Conservation (phyloP, 2,329 filamentous ascomycete species). For the Huntiella decipiens region DNA sequence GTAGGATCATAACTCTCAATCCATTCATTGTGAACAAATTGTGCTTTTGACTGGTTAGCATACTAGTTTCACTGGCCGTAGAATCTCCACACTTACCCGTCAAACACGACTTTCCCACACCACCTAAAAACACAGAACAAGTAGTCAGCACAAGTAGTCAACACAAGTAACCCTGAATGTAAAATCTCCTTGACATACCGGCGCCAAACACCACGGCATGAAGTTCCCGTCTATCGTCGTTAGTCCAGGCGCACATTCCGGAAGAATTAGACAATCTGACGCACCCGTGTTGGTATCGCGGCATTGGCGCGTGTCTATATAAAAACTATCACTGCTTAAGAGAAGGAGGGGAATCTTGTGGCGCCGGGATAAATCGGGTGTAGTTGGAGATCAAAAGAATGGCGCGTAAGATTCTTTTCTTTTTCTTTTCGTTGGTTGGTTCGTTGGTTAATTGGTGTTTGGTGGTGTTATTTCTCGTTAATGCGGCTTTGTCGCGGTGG, state of each 20-base stretch:
- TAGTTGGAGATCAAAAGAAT: background rate
- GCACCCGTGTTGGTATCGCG: conserved; percentile 13
- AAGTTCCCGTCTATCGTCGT: conserved; percentile 48
- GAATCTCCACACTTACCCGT: conserved; percentile 42
- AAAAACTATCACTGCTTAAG: background rate
- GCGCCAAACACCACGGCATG: conserved; percentile 68
- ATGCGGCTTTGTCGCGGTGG: too few relatives aligned
- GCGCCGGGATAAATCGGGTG: background rate
- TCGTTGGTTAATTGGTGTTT: too few relatives aligned
- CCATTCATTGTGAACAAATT: conserved; percentile 89
- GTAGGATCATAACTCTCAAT: conserved; percentile 74
- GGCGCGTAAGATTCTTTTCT: too few relatives aligned
- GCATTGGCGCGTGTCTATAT: conserved; percentile 4
- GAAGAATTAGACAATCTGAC: conserved; percentile 1
- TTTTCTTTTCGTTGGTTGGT: too few relatives aligned
- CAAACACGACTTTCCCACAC: conserved; percentile 81
- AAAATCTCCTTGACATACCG: conserved; percentile 30
- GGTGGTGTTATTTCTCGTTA: too few relatives aligned
- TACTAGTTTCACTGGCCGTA: background rate
- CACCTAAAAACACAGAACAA: conserved; percentile 33
- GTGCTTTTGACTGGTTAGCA: conserved; percentile 33
- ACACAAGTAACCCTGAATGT: background rate
- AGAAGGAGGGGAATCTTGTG: background rate
- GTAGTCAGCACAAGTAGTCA: background rate
- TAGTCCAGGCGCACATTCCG: background rate